Evolutionary conservation across 495 filamentous ascomycete species (phyloP).

Genomic region (Penicillium crystallinum): DNA sequence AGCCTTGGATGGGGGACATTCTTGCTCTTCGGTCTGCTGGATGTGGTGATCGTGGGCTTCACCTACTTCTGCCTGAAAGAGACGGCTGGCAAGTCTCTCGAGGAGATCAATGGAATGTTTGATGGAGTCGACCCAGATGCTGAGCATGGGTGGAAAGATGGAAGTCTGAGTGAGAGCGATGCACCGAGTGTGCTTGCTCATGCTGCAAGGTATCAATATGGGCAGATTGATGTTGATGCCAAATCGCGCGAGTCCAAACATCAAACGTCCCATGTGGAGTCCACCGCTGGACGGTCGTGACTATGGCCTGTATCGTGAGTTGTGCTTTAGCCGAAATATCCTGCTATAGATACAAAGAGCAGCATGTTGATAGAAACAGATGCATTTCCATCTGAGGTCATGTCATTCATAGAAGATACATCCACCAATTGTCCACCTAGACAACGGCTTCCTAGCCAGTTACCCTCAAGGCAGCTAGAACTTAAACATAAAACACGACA

Average conservation of each 20-base stretch:
- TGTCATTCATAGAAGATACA: constrained; percentile 6
- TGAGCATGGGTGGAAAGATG: constrained; percentile 17
- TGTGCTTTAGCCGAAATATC: not conserved
- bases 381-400: constrained; percentile 1
- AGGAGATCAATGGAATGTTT: constrained; percentile 65
- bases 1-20: constrained; percentile 48
- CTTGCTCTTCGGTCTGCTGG: constrained; percentile 37
- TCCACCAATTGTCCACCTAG: not conserved
- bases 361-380: not conserved
- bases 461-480: not conserved
- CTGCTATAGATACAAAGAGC: not conserved
- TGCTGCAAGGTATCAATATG: not conserved
- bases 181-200: not conserved
- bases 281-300: constrained; percentile 16
- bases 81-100: constrained; percentile 67
- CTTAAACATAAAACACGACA: not conserved
- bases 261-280: constrained; percentile 11
- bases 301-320: not conserved
- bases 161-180: not conserved
- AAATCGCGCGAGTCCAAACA: constrained; percentile 10
- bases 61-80: constrained; percentile 45
- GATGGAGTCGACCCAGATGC: constrained; percentile 20
- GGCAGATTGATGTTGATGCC: not conserved
- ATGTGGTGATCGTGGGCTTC: constrained; percentile 37
- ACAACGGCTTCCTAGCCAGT: not conserved